Base-by-base conservation (phyloP, 2,329 filamentous ascomycete species). In the Cladorrhinum sp. region DNA sequence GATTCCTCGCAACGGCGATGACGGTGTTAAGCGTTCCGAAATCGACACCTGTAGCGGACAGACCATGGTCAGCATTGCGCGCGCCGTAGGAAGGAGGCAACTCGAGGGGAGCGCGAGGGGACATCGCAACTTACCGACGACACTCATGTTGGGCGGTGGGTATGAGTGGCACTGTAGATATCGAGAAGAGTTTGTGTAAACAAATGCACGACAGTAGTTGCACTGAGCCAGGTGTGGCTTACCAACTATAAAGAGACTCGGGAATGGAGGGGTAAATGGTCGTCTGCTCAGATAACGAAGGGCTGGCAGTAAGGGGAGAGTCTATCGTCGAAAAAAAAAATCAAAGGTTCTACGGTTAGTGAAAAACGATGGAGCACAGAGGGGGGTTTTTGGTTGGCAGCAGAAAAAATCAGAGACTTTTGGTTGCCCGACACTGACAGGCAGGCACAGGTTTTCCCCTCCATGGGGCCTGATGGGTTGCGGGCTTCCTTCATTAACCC, bases 21-120 rank as follows among this genome's bases (percentile, higher is more conserved):
- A 96, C 93, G 76, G 93, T 96, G 85, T 96, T 96, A 77, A 96
- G 87, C 69, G 92, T 92, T 81, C 93, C 93, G 81, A 98, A 89
- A 85, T 98, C 93, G 78, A 96, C 86, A 79, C 92, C 92, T 85
- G 51, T 59, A 55, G 16, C 27, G 22, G 36, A 57, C 18, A 45
- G 70, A 63, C 50, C 50, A 59, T 50, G 32, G 59, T 62, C 59
- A 64, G 56, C 29, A 25, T 13, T 3, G n/a, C n/a, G 18, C n/a
- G 18, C n/a, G n/a, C n/a, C n/a, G n/a, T n/a, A n/a, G n/a, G n/a
- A n/a, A n/a, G n/a, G n/a, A 23, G 55, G n/a, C 27, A 64, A 22
- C 18, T 45, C 5, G 8, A 12, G 25, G 24, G 23, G 51, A 2
- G n/a, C 55, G 29, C n/a, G 38, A 4, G 13, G 32, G 32, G 38